Evolutionary conservation across 768 basidiomycete genomes (phyloP).

Genomic region (Candolleomyces eurysporus): DNA sequence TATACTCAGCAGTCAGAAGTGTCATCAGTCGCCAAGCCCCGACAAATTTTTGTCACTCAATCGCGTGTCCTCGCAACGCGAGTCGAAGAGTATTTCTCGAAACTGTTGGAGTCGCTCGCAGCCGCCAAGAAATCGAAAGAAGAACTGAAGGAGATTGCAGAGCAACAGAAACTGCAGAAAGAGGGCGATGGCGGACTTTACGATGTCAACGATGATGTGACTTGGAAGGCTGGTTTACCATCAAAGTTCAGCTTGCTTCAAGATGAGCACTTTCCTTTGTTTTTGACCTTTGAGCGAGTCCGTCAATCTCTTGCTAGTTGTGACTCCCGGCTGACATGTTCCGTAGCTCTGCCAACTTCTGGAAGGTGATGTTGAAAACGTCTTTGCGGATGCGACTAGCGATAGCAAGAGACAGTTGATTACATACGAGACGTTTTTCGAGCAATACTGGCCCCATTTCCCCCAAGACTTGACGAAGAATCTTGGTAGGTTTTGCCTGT

Average conservation of each 20-base stretch:
- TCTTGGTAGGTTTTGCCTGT: conserved; percentile 36
- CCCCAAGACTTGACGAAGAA: conserved; percentile 46
- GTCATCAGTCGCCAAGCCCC: not conserved
- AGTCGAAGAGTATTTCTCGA: conserved; percentile 3
- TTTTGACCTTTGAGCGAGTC: conserved; percentile 62
- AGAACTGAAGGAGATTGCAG: not conserved
- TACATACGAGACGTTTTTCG: conserved; percentile 44
- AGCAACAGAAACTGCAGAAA: not conserved
- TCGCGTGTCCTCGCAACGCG: conserved; percentile 3
- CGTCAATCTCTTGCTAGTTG: conserved; percentile 3
- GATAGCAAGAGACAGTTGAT: conserved; percentile 19
- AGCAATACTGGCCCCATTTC: conserved; percentile 56
- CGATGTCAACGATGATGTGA: conserved; percentile 43
- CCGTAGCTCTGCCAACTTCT: conserved; percentile 44
- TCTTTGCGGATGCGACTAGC: not conserved
- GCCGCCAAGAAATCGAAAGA: not conserved
- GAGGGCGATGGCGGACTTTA: not conserved
- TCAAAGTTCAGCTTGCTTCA: conserved; percentile 47
- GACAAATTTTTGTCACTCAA: conserved; percentile 8
- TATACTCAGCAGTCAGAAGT: not conserved
- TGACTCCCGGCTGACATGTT: not conserved
- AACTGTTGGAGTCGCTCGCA: not conserved
- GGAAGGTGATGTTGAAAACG: conserved; percentile 36
- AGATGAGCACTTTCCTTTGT: conserved; percentile 64
- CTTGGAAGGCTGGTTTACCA: conserved; percentile 50